phyloP scores from a whole-genome alignment of 176 grass and related monocot species.

The Echinochloa phyllopogon region DNA sequence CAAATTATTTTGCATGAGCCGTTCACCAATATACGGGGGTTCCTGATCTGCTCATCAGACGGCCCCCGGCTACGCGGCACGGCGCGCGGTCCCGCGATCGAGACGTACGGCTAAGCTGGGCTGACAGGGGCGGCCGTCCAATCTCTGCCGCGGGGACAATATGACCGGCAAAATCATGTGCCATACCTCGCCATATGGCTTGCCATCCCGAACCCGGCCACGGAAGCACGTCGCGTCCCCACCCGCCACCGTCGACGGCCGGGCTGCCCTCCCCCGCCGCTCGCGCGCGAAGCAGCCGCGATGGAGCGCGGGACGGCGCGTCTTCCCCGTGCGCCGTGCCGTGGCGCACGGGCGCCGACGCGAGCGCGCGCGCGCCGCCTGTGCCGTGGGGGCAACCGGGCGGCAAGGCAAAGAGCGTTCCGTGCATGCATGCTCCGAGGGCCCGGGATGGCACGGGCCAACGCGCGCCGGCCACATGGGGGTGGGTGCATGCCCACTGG shows the following conservation, averaged over 20 bases:
- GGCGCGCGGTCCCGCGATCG: not conserved
- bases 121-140: constrained; percentile 15
- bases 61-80: not conserved
- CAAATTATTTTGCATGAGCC: not conserved
- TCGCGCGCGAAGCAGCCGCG: not conserved
- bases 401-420: not conserved
- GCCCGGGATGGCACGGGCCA: not conserved
- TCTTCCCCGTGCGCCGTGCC: not conserved
- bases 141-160: not conserved
- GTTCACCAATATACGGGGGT: no score
- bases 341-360: not conserved
- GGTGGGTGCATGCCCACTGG: not conserved
- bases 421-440: not conserved
- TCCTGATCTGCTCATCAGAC: no score
- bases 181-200: constrained; percentile 4
- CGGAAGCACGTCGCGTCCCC: not conserved
- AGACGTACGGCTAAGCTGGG: not conserved
- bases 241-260: constrained; percentile 4
- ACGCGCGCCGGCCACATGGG: constrained; percentile 28
- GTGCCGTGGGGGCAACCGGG: no score
- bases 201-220: constrained; percentile 12
- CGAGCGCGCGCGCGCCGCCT: no score
- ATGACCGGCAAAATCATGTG: not conserved
- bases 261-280: not conserved
- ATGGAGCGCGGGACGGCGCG: not conserved